Evolutionary conservation across 2,329 filamentous ascomycete genomes (phyloP), one percentile per base, ranked within the genome.

Genomic region (Aureobasidium leucospermi): DNA sequence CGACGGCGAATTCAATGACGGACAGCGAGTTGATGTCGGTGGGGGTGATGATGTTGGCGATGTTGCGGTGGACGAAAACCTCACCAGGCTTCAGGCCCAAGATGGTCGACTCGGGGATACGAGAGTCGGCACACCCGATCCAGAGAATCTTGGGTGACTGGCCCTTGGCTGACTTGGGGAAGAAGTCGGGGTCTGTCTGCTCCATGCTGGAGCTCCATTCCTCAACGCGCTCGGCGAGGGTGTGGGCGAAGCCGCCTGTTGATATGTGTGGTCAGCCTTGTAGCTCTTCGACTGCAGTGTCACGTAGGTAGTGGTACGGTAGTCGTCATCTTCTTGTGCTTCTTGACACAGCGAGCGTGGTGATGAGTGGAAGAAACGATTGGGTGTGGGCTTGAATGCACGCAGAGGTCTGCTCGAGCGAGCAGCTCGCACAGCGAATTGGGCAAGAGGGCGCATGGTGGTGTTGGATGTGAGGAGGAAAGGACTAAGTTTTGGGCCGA

Each of bases 51-150:
- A 93, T 84, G 77, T 95, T 95, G 74, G 89, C 90, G 71, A 96
- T 92, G 78, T 95, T 95, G 71, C 90, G 88, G 78, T 95, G 90
- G 56, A 90, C 87, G 72, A 95, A 95, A 65, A 95, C 85, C 67
- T 95, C 89, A 61, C 90, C 90, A 3, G 90, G 89, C 68, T 89
- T 81, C 61, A 90, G 80, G 68, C 87, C 86, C 31, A 92, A 81
- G 68, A 96, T 81, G 51, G 86, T 90, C 5, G 89, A 93, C 74
- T 94, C 90, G 1, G 90, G 90, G 65, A 89, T 86, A 64, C 90
- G 88, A 41, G 86, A 90, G 77, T 95, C 90, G 67, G 89, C 88
- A 76, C 90, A 96, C 61, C 90, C 90, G 65, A 95, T 82, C 90
- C 90, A 95, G 61, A 95, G 79, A 63, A 87, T 85, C 62, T 80